Evolutionary conservation across 768 basidiomycete genomes (phyloP), one percentile per base, ranked within the genome.

Genomic region (Guyanaporus albipodus): DNA sequence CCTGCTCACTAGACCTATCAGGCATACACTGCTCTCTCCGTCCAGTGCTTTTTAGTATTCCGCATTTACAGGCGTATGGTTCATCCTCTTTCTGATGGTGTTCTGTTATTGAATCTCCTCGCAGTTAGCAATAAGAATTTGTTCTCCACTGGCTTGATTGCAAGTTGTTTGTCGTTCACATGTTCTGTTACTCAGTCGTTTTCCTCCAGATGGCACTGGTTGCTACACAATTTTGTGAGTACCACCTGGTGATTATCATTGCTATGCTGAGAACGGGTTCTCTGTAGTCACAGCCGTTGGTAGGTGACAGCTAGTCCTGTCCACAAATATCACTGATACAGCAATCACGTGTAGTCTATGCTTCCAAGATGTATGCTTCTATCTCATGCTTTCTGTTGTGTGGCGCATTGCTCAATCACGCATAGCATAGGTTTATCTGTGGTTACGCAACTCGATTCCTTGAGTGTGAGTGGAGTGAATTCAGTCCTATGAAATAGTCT

Each of bases 31-130:
- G 75, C 72, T 6, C 63, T 71, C 33, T 59, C 79, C 18, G 79
- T 81, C 6, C 81, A 82, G 63, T 70, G 75, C 31, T 82, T 80
- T 62, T 70, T 80, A 48, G 57, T 69, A 1, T 61, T 70, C 51
- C 75, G 79, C 1, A 66, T 82, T 4, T 82, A 73, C 67, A 69
- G 62, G 38, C 55, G 75, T 77, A 56, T 41, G 74, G 61, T 31
- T 28, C 21, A 17, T 12, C 17, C n/a, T n/a, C n/a, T n/a, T 9
- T 22, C 34, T 46, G 12, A 6, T 6, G 10, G 18, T n/a, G 9
- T 12, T 7, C 21, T 36, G 35, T 21, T n/a, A 35, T 48, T 43
- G 23, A 55, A 14, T 17, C n/a, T 24, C 10, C 12, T 59, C 71
- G 49, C 27, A 78, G 76, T 78, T 42, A 78, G 75, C 65, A 77